Conservation (phyloP, 352 stramenopile species). For the Phytopythium chamaehyphon region DNA sequence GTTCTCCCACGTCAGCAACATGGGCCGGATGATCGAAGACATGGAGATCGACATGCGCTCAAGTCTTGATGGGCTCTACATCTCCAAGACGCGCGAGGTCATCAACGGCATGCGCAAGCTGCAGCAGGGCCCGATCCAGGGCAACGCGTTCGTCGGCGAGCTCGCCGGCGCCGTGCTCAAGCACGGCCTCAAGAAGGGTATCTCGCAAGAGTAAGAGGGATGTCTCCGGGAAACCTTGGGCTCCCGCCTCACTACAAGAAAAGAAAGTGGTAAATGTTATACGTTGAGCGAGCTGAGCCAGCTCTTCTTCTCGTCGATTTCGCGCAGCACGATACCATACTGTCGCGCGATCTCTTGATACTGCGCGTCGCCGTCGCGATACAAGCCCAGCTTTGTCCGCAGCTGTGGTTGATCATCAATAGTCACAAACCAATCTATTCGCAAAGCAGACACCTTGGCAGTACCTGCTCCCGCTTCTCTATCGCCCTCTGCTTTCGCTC, state of each 20-base stretch:
- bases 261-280: slow-evolving; percentile 12
- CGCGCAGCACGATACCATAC: slow-evolving; percentile 23
- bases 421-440: not conserved
- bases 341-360: slow-evolving; percentile 34
- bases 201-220: slow-evolving; percentile 4
- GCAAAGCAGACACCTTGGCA: too few species aligned
- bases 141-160: slow-evolving; percentile 74
- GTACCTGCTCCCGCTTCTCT: slow-evolving; percentile 16
- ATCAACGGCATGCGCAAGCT: slow-evolving; percentile 90
- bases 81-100: slow-evolving; percentile 94
- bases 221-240: not conserved
- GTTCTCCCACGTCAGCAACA: slow-evolving; percentile 90
- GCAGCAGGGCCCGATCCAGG: slow-evolving; percentile 51
- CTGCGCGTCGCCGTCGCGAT: slow-evolving; percentile 22
- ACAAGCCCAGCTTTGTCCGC: slow-evolving; percentile 28
- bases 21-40: slow-evolving; percentile 95
- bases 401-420: slow-evolving; percentile 14
- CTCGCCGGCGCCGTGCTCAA: slow-evolving; percentile 67
- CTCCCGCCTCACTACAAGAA: not conserved
- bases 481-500: slow-evolving; percentile 16
- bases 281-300: slow-evolving; percentile 40
- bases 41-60: slow-evolving; percentile 95
- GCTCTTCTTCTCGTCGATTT: slow-evolving; percentile 35
- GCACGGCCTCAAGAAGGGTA: slow-evolving; percentile 56
- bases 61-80: slow-evolving; percentile 92